Conservation (phyloP, 2,329 filamentous ascomycete genomes). For the Pseudohalonectria lignicola region DNA sequence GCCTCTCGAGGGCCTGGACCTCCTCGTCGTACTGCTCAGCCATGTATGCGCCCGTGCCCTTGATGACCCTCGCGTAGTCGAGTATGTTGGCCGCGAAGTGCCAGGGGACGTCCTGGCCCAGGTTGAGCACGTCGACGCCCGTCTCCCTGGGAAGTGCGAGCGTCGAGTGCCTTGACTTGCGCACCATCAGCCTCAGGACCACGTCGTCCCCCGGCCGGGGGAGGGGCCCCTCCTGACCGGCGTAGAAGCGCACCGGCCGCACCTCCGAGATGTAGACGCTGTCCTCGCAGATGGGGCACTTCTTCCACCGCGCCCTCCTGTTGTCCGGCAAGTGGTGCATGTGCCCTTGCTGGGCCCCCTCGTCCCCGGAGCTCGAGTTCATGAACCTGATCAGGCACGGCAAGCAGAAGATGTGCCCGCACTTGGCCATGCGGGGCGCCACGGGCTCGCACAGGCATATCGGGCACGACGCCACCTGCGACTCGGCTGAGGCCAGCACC, state of each 20-base stretch:
- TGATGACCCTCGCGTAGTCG: slow-evolving; percentile 94
- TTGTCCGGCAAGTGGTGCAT: no score
- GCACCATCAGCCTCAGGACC: slow-evolving; percentile 74
- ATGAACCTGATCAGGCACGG: slow-evolving; percentile 92
- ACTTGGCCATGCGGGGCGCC: slow-evolving; percentile 91
- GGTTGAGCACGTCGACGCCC: slow-evolving; percentile 55
- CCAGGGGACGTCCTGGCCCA: slow-evolving; percentile 69
- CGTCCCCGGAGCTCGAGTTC: slow-evolving; percentile 66
- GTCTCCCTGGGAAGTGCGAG: slow-evolving; percentile 80
- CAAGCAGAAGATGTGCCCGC: slow-evolving; percentile 93
- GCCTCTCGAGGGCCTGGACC: slow-evolving; percentile 59
- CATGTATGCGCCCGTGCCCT: slow-evolving; percentile 86
- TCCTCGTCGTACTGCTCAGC: slow-evolving; percentile 67
- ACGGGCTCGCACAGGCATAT: slow-evolving; percentile 91
- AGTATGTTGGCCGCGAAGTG: slow-evolving; percentile 87
- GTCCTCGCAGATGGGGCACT: slow-evolving; percentile 94
- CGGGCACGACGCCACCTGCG: slow-evolving; percentile 79
- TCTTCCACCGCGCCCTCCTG: slow-evolving; percentile 70
- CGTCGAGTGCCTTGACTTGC: slow-evolving; percentile 69
- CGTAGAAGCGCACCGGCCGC: slow-evolving; percentile 81
- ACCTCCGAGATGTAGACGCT: slow-evolving; percentile 86
- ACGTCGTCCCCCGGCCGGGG: slow-evolving; percentile 82
- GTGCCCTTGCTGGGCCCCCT: slow-evolving; percentile 33
- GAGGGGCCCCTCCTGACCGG: slow-evolving; percentile 71
- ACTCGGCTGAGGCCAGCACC: slow-evolving; percentile 80